These are phyloP conservation scores for Paramecium biaurelia DNA, from an alignment of 73 alveolate genomes.

Conservation along the genomic window DNA sequence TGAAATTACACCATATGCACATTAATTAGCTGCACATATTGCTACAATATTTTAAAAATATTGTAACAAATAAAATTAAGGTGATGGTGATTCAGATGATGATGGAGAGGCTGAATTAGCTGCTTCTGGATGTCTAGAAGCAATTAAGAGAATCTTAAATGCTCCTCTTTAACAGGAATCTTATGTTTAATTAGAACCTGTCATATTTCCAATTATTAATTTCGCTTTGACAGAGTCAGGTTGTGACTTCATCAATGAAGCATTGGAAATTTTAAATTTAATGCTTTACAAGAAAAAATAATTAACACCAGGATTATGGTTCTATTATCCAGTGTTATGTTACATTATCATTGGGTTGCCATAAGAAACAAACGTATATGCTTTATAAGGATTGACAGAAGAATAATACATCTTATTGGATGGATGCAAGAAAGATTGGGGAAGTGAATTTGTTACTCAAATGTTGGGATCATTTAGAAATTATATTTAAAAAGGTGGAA, in stretches of 20 bases:
- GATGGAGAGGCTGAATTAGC: conserved; percentile 68
- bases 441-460: conserved; percentile 68
- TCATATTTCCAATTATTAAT: conserved; percentile 70
- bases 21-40: conserved; percentile 71
- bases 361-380: conserved; percentile 46
- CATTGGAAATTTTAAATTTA: conserved; percentile 47
- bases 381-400: conserved; percentile 2
- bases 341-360: conserved; percentile 68
- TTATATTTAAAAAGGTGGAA: conserved; percentile 74
- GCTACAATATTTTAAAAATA: conserved; percentile 68
- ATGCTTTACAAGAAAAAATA: conserved; percentile 39
- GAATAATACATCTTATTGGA: conserved; percentile 45
- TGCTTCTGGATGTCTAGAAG: conserved; percentile 82
- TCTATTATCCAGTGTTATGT: conserved; percentile 67
- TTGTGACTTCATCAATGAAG: conserved; percentile 79
- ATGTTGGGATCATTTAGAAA: conserved; percentile 73
- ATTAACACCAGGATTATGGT: conserved; percentile 68
- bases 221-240: conserved; percentile 76
- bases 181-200: conserved; percentile 29
- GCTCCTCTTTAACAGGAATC: conserved; percentile 57
- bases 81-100: conserved; percentile 73
- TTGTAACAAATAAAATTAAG: conserved; percentile 70
- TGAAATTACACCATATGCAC: conserved; percentile 85
- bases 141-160: conserved; percentile 80
- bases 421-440: conserved; percentile 69